A percentile compares a stretch with the other conserved stretches of the same genome.
These are phyloP conservation scores for Trichoderma citrinoviride DNA, from an alignment of 2,329 filamentous ascomycete genomes.

Conservation along the genomic window DNA sequence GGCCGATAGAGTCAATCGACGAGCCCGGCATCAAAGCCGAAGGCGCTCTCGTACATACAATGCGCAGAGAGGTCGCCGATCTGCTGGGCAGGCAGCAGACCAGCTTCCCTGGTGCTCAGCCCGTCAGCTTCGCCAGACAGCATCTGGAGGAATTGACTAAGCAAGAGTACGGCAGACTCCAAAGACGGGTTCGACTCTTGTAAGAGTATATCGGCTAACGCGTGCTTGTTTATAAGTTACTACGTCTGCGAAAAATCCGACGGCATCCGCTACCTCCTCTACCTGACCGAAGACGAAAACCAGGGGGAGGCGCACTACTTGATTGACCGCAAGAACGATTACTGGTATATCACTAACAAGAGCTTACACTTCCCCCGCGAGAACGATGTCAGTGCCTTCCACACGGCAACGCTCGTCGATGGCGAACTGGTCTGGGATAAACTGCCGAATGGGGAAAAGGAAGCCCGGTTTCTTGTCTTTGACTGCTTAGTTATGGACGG, in stretches of 20 bases:
- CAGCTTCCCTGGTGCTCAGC: conserved; percentile 86
- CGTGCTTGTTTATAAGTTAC: conserved; percentile 55
- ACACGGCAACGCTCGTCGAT: conserved; percentile 80
- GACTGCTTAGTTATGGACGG: conserved; percentile 84
- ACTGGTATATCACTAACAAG: conserved; percentile 72
- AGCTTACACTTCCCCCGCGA: conserved; percentile 78
- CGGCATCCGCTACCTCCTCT: conserved; percentile 92
- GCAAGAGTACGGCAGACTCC: conserved; percentile 58
- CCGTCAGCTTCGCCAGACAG: conserved; percentile 81
- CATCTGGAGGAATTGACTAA: conserved; percentile 80
- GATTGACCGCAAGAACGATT: conserved; percentile 97
- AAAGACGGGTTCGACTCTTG: not conserved
- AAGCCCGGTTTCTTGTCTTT: conserved; percentile 86
- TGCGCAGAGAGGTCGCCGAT: conserved; percentile 71
- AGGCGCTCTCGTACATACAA: conserved; percentile 54
- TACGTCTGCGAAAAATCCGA: conserved; percentile 99
- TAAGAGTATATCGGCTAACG: not conserved
- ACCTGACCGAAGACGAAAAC: conserved; percentile 67
- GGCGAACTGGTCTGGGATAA: conserved; percentile 89
- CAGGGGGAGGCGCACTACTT: conserved; percentile 75
- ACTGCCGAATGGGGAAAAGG: conserved; percentile 61
- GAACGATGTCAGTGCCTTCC: conserved; percentile 63
- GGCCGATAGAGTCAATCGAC: conserved; percentile 50
- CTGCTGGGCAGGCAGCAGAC: conserved; percentile 68
- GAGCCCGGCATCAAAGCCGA: conserved; percentile 65